Evolutionary conservation across 2,329 filamentous ascomycete species (phyloP), one percentile per base, ranked within the genome.

Genomic region (Aspergillus jensenii): DNA sequence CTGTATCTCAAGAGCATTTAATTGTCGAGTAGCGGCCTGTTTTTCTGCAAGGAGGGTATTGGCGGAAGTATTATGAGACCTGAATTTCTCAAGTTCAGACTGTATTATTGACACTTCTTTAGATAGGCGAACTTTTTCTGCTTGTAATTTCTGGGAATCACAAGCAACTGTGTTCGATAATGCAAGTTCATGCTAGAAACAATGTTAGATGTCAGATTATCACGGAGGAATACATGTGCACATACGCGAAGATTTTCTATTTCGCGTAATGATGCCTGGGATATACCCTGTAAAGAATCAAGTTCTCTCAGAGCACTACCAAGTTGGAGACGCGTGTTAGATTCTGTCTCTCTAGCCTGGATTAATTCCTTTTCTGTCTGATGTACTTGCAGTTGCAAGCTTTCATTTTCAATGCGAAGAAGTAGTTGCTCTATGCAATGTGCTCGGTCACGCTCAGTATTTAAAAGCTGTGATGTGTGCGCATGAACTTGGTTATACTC

Each of bases 21-120:
- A 74, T 74, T 95, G 90, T 47, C 90, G 87, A 69, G 95, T 88
- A 14, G 97, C 76, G 2, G 88, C 83, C 46, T 93, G 80, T 72
- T 96, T 96, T 70, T 96, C 91, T 1, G 88, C 81, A 15, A 96
- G 79, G 11, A 90, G 78, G 2, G 84, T 82, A 67, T 92, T 87
- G 54, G 93, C 86, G 14, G 81, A 79, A 33, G 78, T 74, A 19
- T 79, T 79, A 69, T 89, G 85, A 6, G 81, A 78, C 62, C 81
- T 82, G 14, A 89, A 74, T 67, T 86, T 84, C 61, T 88, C 85
- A 35, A 88, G 68, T 70, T 89, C 86, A 3, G 84, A 82, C 65
- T 83, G 84, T 56, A 88, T 65, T 6, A 74, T 78, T 25, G 82
- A 79, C 19, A 89, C 68, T 66, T 89, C 85, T 55, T 84, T 82